Conservation (phyloP, 345 rosid genomes). For the Bruguiera parviflora region DNA sequence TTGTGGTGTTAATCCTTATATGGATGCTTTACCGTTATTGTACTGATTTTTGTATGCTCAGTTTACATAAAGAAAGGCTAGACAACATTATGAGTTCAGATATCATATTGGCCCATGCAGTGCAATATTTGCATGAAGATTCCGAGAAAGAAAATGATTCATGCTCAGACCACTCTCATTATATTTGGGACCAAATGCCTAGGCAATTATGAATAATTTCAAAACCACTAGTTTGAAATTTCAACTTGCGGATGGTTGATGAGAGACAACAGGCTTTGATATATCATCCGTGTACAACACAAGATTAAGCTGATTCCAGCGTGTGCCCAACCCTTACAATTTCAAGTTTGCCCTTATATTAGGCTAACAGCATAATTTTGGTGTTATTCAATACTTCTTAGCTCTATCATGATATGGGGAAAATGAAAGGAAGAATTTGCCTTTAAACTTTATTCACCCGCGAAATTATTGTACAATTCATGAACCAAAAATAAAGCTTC, state of each 20-base stretch:
- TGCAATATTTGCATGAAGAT: slow-evolving; percentile 13
- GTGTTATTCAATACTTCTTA: no score
- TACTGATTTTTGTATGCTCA: background rate
- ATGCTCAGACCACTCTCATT: slow-evolving; percentile 2
- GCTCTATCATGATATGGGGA: no score
- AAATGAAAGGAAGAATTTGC: background rate
- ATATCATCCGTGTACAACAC: no score
- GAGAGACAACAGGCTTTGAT: slow-evolving; percentile 2
- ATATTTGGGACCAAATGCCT: background rate
- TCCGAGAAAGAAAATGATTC: slow-evolving; percentile 2
- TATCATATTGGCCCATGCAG: background rate
- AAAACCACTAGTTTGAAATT: slow-evolving; percentile 1
- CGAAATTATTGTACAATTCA: background rate
- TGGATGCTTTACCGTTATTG: no score
- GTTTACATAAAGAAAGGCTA: background rate
- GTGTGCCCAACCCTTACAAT: no score
- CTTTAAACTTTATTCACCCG: slow-evolving; percentile 3
- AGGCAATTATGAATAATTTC: background rate
- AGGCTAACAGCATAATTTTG: no score
- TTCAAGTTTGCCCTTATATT: no score
- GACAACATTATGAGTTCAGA: slow-evolving; percentile 10
- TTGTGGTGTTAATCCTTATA: no score
- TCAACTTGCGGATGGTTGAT: background rate
- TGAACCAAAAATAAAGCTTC: background rate
- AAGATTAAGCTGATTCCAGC: no score